Base-by-base conservation (phyloP, 192 early-diverging fungal genomes). In the Endogone sp. region DNA sequence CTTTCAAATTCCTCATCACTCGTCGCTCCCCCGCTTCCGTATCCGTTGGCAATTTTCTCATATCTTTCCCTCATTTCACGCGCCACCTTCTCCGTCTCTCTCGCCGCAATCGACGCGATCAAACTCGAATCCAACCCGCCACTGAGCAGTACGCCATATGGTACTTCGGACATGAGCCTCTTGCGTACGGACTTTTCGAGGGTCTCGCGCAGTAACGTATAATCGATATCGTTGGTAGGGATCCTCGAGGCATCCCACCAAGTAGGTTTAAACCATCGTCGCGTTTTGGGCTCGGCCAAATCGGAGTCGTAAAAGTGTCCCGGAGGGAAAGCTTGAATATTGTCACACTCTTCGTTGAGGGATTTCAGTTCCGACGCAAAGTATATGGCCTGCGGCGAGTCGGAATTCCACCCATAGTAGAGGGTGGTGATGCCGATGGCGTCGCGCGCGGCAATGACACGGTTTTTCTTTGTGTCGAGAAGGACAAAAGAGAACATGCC, bases 401-500 rank as follows among this genome's bases (percentile, higher is more conserved):
- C 84, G 57, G 84, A 84, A 66, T 88, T 86, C 84, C 91, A 96
- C 23, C 97, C 97, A 69, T 94, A 90, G 85, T 99, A 99, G 37
- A 99, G 82, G 28, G 97, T 97, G 70, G 97, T 98, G 84, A 99
- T 95, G 71, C 97, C 97, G 77, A 99, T 92, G 65, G 95, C 94
- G 72, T 99, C 97, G 71, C 97, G 93, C 25, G 94, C 95, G n/a
- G 92, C 94, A 65, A 99, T 80, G 71, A 94, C 84, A 31, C 89
- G 79, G 80, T 95, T 88, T 67, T 85, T 87, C 70, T 85, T 88
- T 20, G 82, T 74, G 77, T 99, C 97, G 71, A 94, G 88, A 23
- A 99, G 88, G 1, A 94, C 91, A 84, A 96, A 99, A 25, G 92
- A 90, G 82, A 93, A 99, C 92, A 99, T 97, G 68, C 97, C 97